phyloP scores from a whole-genome alignment of 306 rosid genomes.

The Rosa multiflora region DNA sequence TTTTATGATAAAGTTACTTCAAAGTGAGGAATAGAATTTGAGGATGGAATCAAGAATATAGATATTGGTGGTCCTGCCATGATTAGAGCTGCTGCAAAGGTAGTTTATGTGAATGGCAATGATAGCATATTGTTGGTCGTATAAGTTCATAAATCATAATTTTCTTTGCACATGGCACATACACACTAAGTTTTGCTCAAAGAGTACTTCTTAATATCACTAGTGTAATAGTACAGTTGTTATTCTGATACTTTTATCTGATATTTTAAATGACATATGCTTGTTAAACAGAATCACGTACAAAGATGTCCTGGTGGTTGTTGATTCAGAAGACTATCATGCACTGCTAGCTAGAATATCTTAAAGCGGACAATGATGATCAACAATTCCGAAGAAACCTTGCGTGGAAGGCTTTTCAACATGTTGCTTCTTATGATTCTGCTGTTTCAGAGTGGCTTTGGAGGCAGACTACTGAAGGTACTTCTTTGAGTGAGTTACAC shows the following conservation, averaged over 20 bases:
- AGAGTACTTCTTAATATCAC: neutral
- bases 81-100: slow-evolving; percentile 99
- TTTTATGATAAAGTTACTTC: slow-evolving; percentile 86
- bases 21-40: slow-evolving; percentile 61
- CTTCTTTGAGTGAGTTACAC: neutral
- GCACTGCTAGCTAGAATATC: slow-evolving; percentile 67
- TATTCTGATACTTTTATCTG: slow-evolving; percentile 7
- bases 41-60: slow-evolving; percentile 93
- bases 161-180: neutral
- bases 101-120: slow-evolving; percentile 29
- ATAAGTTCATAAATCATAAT: slow-evolving; percentile 9
- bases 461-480: slow-evolving; percentile 83
- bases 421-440: slow-evolving; percentile 86
- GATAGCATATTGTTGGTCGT: neutral
- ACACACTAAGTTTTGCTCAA: neutral
- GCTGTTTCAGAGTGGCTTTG: slow-evolving; percentile 96
- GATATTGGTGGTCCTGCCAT: slow-evolving; percentile 97
- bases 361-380: slow-evolving; percentile 59
- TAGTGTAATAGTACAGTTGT: neutral
- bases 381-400: slow-evolving; percentile 71
- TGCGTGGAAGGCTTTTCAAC: slow-evolving; percentile 96
- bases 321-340: slow-evolving; percentile 85
- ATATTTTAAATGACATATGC: slow-evolving; percentile 15
- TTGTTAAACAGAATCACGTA: slow-evolving; percentile 59
- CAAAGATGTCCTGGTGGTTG: slow-evolving; percentile 88